phyloP scores from a whole-genome alignment of 2,329 filamentous ascomycete species.

The Xylariaceae sp. region DNA sequence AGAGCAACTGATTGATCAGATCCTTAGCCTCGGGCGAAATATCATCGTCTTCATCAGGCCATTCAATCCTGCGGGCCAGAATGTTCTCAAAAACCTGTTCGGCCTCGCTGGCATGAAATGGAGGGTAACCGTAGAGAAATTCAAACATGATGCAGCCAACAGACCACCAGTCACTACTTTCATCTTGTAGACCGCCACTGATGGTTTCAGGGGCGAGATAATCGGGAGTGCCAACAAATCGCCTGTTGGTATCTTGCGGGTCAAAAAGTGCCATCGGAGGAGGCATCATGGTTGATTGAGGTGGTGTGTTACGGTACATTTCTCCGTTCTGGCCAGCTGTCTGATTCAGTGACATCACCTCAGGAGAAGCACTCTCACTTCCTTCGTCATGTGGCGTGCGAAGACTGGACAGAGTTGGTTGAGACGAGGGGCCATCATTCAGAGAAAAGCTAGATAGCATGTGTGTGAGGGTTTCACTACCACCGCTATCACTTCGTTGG shows the following conservation, averaged over 20 bases:
- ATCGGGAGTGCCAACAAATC: slow-evolving; percentile 94
- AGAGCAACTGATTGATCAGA: slow-evolving; percentile 87
- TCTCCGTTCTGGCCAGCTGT: slow-evolving; percentile 42
- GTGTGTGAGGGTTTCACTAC: slow-evolving; percentile 75
- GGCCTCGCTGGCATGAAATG: slow-evolving; percentile 84
- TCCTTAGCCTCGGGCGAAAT: slow-evolving; percentile 86
- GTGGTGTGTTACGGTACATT: slow-evolving; percentile 55
- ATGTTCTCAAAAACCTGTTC: slow-evolving; percentile 98
- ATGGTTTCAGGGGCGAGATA: slow-evolving; percentile 97
- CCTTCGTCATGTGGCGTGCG: slow-evolving; percentile 68
- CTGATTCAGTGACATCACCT: slow-evolving; percentile 61
- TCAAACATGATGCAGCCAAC: slow-evolving; percentile 98
- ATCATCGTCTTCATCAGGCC: slow-evolving; percentile 78
- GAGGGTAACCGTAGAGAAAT: slow-evolving; percentile 86
- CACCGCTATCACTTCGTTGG: slow-evolving; percentile 85
- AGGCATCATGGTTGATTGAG: slow-evolving; percentile 68
- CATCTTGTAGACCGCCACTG: slow-evolving; percentile 89
- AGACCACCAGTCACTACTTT: slow-evolving; percentile 99
- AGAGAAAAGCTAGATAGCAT: slow-evolving; percentile 79
- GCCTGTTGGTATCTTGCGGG: slow-evolving; percentile 84
- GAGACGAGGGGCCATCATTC: slow-evolving; percentile 46
- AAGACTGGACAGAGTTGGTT: slow-evolving; percentile 42
- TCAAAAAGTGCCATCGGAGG: slow-evolving; percentile 95
- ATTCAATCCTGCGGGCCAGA: slow-evolving; percentile 79
- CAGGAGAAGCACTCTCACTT: slow-evolving; percentile 69